Base-by-base conservation (phyloP, 805 yeast genomes). In the Ogataea methanolica region DNA sequence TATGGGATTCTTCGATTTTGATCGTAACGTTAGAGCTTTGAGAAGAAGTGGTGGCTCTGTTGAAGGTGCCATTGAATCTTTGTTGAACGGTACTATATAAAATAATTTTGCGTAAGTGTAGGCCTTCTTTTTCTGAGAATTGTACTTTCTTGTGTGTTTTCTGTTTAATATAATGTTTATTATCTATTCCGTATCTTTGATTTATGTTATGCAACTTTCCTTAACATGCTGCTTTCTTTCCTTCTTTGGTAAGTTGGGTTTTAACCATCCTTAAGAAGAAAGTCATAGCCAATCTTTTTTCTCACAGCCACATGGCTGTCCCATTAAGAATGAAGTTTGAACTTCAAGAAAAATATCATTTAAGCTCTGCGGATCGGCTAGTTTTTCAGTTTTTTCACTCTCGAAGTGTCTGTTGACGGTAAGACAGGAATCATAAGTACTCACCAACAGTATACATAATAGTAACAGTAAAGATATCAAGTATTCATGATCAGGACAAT, bases 41-140 rank as follows among this genome's bases (percentile, higher is more conserved):
- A 82, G 97, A 71, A 82, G 98, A 69, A 82, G 92, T 46, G 99
- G 99, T 33, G 99, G 99, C 8, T 88, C 91, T 53, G 97, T 92
- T 23, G 97, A 92, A 70, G 97, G 97, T 41, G 99, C 99, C 11
- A 75, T 92, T 44, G 97, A 92, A 67, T 87, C 88, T 45, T 71
- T 91, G 57, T 75, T 91, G 48, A 85, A 76, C 51, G 87, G 86
- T 26, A 68, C 39, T 37, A 37, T 37, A 21, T 37, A n/a, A 37
- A 2, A 36, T 4, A 36, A 16, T 26, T 9, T 26, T 26, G 12
- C 4, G 11, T 26, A 26, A 26, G 31, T 26, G 31, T 26, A 11
- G 11, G 31, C 9, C 12, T 26, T 11, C 31, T 26, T 3, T 26
- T 26, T 26, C 9, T 26, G 12, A 26, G 2, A 26, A 9, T 26